Evolutionary conservation across 1,139 yeast species (phyloP), one percentile per base, ranked within the genome.

Genomic region (Sugiyamaella neomexicana): DNA sequence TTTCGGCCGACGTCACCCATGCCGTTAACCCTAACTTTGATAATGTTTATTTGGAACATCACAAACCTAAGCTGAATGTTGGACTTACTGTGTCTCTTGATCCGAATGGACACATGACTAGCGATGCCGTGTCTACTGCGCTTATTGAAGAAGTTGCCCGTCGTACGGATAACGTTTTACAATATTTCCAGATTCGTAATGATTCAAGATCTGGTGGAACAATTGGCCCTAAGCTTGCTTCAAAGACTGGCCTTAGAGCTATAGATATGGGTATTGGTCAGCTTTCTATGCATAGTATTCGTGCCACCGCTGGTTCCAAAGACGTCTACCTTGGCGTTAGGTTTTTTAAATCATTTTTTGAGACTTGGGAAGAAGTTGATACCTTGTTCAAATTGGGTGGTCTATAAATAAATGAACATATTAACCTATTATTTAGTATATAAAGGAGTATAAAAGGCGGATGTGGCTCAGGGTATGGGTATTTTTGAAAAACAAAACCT

Each of bases 181-280:
- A 89, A 69, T 80, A 71, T 62, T 74, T 74, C 68, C 77, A 74
- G 57, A 73, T 88, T 53, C 81, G 95, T 60, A 93, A 91, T 68
- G 96, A 86, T 64, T 83, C 93, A 1, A 91, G 97, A 13, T 89
- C 97, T 69, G 98, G 98, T 1, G 89, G 96, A 5, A 91, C 98
- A 2, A 90, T 91, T 65, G 98, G 98, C 1, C 98, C 98, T 20
- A 85, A 87, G 70, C 75, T 91, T 54, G 83, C 96, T 45, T 85
- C 96, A 2, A 86, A 87, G 65, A 81, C 91, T 53, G 98, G 98
- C 52, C 80, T 91, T 56, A 80, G 96, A 67, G 88, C 97, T 3
- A 75, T 90, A 59, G 99, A 91, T 68, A 72, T 91, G 58, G 99
- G 99, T 55, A 89, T 89, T 66, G 95, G 97, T 1, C 96, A 90